phyloP scores from a whole-genome alignment of 2,329 filamentous ascomycete genomes.

The Cryphonectria radicalis region DNA sequence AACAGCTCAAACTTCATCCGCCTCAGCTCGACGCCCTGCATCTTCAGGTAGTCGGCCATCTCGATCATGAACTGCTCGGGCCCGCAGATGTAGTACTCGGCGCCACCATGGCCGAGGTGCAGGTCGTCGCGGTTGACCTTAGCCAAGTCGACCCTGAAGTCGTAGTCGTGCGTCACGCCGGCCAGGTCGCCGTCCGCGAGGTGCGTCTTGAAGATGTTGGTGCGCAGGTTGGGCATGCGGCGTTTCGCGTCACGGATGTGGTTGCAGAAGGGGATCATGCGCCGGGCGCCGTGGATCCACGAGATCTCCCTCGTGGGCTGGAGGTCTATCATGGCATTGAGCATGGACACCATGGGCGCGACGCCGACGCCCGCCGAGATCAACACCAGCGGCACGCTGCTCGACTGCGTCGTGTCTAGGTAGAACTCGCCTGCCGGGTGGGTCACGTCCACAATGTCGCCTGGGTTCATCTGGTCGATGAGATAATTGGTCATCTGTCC shows the following conservation, averaged over 20 bases:
- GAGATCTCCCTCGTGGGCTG: constrained; percentile 54
- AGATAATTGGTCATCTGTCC: constrained; percentile 73
- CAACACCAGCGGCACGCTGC: constrained; percentile 57
- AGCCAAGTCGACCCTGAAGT: constrained; percentile 52
- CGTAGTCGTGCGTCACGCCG: constrained; percentile 50
- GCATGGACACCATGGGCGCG: constrained; percentile 63
- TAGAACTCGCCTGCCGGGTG: constrained; percentile 69
- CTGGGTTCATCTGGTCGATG: constrained; percentile 63
- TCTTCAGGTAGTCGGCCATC: constrained; percentile 48
- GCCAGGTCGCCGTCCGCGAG: constrained; percentile 50
- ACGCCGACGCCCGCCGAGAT: constrained; percentile 66
- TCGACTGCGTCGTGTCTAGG: constrained; percentile 49
- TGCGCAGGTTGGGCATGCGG: constrained; percentile 41
- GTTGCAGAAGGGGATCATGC: constrained; percentile 56
- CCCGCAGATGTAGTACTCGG: constrained; percentile 60
- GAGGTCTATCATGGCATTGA: constrained; percentile 55
- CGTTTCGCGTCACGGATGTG: constrained; percentile 52
- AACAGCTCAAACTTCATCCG: constrained; percentile 54
- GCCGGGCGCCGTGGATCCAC: constrained; percentile 63
- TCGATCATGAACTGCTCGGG: constrained; percentile 60
- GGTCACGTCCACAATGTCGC: constrained; percentile 66
- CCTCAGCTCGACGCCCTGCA: constrained; percentile 43
- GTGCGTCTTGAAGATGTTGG: constrained; percentile 55
- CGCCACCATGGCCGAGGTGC: constrained; percentile 47
- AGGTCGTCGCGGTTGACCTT: constrained; percentile 50